Evolutionary conservation across 805 yeast genomes (phyloP), one percentile per base, ranked within the genome.

Genomic region (Cyberlindnera bimundalis): DNA sequence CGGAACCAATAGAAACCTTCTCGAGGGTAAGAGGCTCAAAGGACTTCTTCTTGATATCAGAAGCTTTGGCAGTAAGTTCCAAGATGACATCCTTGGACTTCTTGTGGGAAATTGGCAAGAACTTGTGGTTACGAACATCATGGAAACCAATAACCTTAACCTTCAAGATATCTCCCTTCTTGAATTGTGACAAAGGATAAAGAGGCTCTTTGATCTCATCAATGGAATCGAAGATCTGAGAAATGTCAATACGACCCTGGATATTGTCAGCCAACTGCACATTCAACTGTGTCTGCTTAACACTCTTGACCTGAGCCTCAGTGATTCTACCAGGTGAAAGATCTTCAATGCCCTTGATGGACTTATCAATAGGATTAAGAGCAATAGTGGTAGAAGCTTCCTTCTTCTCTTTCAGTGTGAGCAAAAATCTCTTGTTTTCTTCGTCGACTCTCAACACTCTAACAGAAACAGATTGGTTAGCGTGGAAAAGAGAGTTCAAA

Each of bases 81-180:
- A 84, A 60, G 12, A 84, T 71, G 10, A 73, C 61, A 35, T 76
- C 73, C 45, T 76, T 75, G 20, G 78, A 71, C 31, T 72, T 67
- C 39, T 71, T 74, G 52, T 78, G 82, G 16, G 85, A 71, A 16
- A 81, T 67, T 19, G 93, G 84, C 44, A 81, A 61, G 62, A 80
- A 85, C 41, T 71, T 73, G 54, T 82, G 87, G 43, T 72, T 79
- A 44, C 80, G 75, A 7, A 79, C 70, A 60, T 87, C 91, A 58
- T 80, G 89, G 60, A 63, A 79, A 2, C 96, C 97, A 51, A 88
- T 73, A 15, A 90, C 74, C 53, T 74, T 78, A 21, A 79, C 91
- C 21, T 73, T 67, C 19, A 88, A 42, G 4, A 66, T 59, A 27
- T 79, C 75, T 35, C 83, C 91, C 39, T 66, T 70, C 39, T 73